A percentile compares a stretch with the other conserved stretches of the same genome.
phyloP scores from a whole-genome alignment of 352 stramenopile genomes.

The Phytophthora sansomeana region DNA sequence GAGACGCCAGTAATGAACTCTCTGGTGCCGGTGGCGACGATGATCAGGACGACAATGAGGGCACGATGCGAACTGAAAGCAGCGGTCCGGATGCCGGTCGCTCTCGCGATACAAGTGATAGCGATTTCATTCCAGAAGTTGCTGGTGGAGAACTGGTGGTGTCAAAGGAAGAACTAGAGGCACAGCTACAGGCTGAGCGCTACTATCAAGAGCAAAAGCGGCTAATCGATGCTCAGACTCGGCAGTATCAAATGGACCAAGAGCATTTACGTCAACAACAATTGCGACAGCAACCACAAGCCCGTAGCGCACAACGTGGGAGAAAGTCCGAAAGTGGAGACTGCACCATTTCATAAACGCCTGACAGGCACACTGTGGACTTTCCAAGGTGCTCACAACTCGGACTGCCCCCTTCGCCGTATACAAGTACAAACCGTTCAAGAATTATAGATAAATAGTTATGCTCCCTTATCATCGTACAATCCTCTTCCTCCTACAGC shows the following conservation, averaged over 20 bases:
- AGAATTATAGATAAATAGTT: conserved; percentile 47
- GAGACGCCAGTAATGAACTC: conserved; percentile 10
- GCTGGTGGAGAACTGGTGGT: conserved; percentile 66
- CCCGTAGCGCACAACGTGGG: conserved; percentile 23
- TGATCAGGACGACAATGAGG: conserved; percentile 1
- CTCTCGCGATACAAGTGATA: conserved; percentile 30
- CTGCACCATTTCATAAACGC: conserved; percentile 59
- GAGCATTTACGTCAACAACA: conserved; percentile 35
- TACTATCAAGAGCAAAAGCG: conserved; percentile 83
- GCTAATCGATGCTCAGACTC: conserved; percentile 51
- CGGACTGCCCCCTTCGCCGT: not conserved
- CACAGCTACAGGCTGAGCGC: conserved; percentile 67
- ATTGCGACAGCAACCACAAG: conserved; percentile 41
- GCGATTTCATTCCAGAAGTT: conserved; percentile 51
- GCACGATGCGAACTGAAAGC: conserved; percentile 23
- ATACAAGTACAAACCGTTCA: conserved; percentile 13
- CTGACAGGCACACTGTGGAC: too few species aligned
- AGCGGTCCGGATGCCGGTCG: conserved; percentile 21
- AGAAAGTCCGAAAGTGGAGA: conserved; percentile 37
- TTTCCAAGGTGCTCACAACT: too few species aligned
- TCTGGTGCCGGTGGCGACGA: conserved; percentile 3
- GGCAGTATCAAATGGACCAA: conserved; percentile 47
- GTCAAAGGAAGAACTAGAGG: conserved; percentile 70
- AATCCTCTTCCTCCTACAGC: conserved; percentile 10
- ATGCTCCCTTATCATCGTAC: conserved; percentile 26